Evolutionary conservation across 495 filamentous ascomycete species (phyloP), one percentile per base, ranked within the genome.

Genomic region (Xylaria grammica): DNA sequence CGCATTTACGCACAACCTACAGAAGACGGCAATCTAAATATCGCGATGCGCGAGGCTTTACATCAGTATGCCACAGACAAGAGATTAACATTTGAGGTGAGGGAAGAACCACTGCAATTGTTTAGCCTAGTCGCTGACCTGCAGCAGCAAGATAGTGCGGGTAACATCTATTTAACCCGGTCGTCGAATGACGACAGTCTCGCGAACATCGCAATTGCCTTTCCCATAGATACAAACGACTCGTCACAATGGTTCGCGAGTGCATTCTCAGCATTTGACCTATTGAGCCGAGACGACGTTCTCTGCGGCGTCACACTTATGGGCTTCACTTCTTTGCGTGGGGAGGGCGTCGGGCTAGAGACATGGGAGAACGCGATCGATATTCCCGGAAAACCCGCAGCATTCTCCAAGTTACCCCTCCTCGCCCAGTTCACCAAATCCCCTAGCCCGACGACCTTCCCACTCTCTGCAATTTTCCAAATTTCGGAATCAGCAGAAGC

Each of bases 61-160:
- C 32, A 55, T 38, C 30, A 55, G 15, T 20, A 55, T 40, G 52
- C 52, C 1, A 15, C 32, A 0, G 32, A 2, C 13, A 55, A 26
- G 19, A 32, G 52, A 26, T 17, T 55, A 2, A 26, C 38, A 38
- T 26, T 26, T 13, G 52, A 55, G 32, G 52, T 55, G 4, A 40
- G 22, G 9, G 10, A 24, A 7, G 19, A 15, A 40, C 9, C 20
- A 24, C 20, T 10, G 40, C 13, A 42, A 17, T n/a, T 17, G 52
- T 7, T 26, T 26, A 8, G 32, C 20, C 20, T 22, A n/a, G 34
- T 40, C 20, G 19, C 32, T 55, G 20, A 55, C 52, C 20, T 24
- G 20, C 4, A 40, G 6, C n/a, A 55, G 52, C 52, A 55, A 55
- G 52, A 55, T 38, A 38, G 52, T 55, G 52, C 15, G 52, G 52